A percentile compares a stretch with the other conserved stretches of the same genome.
Evolutionary conservation across 2,329 filamentous ascomycete genomes (phyloP).

Genomic region (Sordariomycetes sp.): DNA sequence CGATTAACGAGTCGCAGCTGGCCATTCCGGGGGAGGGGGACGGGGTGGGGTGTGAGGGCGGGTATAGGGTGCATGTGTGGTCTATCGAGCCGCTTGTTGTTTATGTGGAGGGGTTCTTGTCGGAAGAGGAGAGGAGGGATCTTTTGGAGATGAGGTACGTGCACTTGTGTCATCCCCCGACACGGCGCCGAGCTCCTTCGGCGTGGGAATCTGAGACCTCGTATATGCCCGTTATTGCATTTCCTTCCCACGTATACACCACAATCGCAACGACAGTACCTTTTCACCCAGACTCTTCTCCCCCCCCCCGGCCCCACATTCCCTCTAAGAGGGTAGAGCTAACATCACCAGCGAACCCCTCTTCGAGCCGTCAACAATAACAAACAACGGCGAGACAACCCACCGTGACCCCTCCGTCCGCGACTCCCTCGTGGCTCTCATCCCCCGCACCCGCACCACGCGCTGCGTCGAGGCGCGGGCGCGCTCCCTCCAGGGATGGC

Average conservation of each 20-base stretch:
- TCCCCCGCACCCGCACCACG: constrained; percentile 30
- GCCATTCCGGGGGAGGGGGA: constrained; percentile 24
- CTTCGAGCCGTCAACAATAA: constrained; percentile 36
- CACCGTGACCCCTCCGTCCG: constrained; percentile 29
- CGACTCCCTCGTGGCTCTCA: constrained; percentile 36
- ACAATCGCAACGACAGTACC: no score
- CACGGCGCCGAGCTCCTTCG: no score
- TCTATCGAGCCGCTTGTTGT: constrained; percentile 33
- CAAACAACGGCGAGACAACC: constrained; percentile 27
- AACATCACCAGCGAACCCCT: constrained; percentile 23
- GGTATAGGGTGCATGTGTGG: neutral
- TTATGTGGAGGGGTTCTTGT: constrained; percentile 39
- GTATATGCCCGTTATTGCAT: no score
- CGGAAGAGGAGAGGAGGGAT: constrained; percentile 26
- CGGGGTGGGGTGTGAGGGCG: neutral
- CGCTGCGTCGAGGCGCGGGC: constrained; percentile 34
- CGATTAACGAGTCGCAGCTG: constrained; percentile 35
- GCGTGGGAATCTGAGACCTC: no score
- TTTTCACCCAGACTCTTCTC: no score
- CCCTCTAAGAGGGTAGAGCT: neutral
- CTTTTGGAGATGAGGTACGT: constrained; percentile 37
- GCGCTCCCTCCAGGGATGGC: constrained; percentile 36
- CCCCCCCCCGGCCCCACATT: no score
- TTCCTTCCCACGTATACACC: no score
- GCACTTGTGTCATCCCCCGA: no score